These are phyloP conservation scores for Albophoma yamanashiensis DNA, from an alignment of 2,329 filamentous ascomycete genomes.

Conservation along the genomic window DNA sequence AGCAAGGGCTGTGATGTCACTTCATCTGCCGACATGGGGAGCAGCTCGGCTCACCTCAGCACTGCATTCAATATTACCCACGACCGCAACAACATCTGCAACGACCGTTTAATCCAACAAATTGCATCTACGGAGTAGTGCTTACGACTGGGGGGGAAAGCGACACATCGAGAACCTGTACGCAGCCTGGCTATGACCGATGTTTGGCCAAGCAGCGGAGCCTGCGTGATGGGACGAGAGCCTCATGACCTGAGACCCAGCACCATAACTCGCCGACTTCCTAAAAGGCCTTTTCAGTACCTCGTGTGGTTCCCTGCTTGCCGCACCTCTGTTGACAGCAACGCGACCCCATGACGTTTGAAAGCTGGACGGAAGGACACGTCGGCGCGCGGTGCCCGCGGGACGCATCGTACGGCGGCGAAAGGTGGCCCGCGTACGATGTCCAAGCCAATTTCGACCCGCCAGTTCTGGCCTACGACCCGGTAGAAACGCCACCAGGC, in stretches of 20 bases:
- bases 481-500: background rate
- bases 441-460: background rate
- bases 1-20: background rate
- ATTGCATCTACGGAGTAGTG: background rate
- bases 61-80: background rate
- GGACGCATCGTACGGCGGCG: background rate
- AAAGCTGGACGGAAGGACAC: background rate
- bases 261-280: background rate
- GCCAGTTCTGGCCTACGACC: background rate
- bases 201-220: background rate
- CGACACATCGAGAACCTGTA: background rate
- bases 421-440: background rate
- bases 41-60: background rate
- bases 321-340: background rate
- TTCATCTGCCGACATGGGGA: background rate
- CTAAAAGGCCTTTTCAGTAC: too few relatives aligned
- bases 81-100: background rate
- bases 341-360: background rate
- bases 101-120: background rate
- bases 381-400: background rate
- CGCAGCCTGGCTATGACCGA: background rate
- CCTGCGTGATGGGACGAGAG: background rate
- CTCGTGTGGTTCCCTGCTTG: background rate
- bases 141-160: background rate
- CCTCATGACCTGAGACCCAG: background rate